Base-by-base conservation (phyloP, 2,329 filamentous ascomycete genomes). In the Coniochaeta pulveracea region DNA sequence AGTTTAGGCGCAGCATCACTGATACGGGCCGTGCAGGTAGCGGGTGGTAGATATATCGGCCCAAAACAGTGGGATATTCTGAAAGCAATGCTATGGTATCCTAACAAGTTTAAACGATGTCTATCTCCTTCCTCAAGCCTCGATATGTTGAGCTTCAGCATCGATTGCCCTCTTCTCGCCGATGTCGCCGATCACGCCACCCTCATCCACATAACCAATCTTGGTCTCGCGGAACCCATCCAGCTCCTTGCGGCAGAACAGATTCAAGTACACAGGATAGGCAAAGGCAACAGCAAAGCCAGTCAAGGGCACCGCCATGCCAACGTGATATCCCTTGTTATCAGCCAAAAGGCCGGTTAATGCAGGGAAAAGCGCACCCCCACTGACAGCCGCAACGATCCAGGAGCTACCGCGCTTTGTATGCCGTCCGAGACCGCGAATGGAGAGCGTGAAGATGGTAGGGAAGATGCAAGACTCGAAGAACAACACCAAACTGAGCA, bases 391-490 rank as follows among this genome's bases (percentile, higher is more conserved):
- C 5, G 64, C 76, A 3, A 84, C 67, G 37, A 81, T 74, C 50
- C 72, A 80, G 5, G 79, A 79, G 8, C 75, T 77, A 4, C 80
- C 82, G 40, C 80, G 69, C 61, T 85, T 85, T 21, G 77, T 81
- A 55, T 86, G 76, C 10, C 75, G 70, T 6, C 82, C 82, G 2
- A 85, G 64, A 4, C 80, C 81, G 19, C 79, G 69, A 59, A 85
- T 82, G 4, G 78, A 78, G 3, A 85, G 64, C 1, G 80, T 80
- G 23, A 88, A 75, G 46, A 86, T 84, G n/a, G 80, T 85, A 0
- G 82, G 81, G 61, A 86, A 88, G 52, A 78, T 80, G 47, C 83
- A 80, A 2, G 72, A 78, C 54, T 84, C 81, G 55, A 85, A 85
- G 61, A 85, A 85, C 11, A 85, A 63, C 9, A 78, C 72, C 11